Evolutionary conservation across 2,329 filamentous ascomycete species (phyloP).

Genomic region (Cercospora berteroae): DNA sequence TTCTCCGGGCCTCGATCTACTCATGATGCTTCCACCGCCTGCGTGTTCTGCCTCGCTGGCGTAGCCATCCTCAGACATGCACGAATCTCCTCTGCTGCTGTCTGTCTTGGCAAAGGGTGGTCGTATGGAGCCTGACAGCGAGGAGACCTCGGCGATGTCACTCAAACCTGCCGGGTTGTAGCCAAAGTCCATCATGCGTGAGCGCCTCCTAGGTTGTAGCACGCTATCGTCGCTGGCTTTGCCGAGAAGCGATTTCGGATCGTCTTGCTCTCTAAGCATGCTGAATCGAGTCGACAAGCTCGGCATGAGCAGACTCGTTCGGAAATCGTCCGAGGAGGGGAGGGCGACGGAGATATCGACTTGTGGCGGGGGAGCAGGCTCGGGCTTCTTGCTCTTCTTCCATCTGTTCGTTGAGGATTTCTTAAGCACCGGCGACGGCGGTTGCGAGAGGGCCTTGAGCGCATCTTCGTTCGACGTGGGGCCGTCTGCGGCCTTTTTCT

Average conservation of each 20-base stretch:
- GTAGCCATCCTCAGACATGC: conserved; percentile 60
- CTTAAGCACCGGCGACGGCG: conserved; percentile 31
- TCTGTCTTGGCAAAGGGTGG: conserved; percentile 57
- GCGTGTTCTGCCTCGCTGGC: conserved; percentile 61
- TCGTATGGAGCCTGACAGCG: conserved; percentile 63
- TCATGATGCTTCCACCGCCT: conserved; percentile 69
- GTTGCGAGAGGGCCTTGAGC: conserved; percentile 19
- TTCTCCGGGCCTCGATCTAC: conserved; percentile 74
- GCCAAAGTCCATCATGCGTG: conserved; percentile 71
- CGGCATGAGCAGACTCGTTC: conserved; percentile 93
- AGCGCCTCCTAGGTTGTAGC: conserved; percentile 76
- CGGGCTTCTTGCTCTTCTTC: conserved; percentile 53
- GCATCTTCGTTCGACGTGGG: conserved; percentile 31
- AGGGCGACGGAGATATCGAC: conserved; percentile 72
- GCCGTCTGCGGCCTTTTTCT: conserved; percentile 67
- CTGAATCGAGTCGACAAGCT: conserved; percentile 93
- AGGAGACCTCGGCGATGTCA: conserved; percentile 90
- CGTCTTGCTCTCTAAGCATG: conserved; percentile 93
- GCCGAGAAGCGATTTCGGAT: conserved; percentile 81
- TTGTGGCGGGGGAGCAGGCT: conserved; percentile 55
- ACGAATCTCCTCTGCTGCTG: conserved; percentile 53
- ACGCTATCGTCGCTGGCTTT: conserved; percentile 97
- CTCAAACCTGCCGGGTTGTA: conserved; percentile 58
- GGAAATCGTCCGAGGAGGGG: conserved; percentile 82
- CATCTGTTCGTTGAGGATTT: conserved; percentile 37